Percentiles rank a stretch among this genome's conserved stretches.
Evolutionary conservation across 495 filamentous ascomycete genomes (phyloP).

Genomic region (Penicillium antarcticum): DNA sequence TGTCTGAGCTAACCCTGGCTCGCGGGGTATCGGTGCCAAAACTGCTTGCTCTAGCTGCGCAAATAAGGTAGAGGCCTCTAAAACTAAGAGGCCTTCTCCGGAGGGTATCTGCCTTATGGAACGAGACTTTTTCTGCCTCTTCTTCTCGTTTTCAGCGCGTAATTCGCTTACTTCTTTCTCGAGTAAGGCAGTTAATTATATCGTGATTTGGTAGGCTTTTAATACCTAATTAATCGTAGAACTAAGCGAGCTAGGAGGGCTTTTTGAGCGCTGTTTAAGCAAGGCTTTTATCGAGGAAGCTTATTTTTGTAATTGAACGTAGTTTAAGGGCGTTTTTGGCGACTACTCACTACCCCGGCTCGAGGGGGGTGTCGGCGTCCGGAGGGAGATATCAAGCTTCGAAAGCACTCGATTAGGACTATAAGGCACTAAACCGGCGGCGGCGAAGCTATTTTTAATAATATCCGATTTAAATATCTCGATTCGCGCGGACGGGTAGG

Average conservation of each 20-base stretch:
- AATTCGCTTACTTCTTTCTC: neutral
- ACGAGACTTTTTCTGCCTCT: neutral
- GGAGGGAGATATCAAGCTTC: slow-evolving; percentile 6
- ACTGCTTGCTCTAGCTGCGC: too few species aligned
- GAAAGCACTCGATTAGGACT: neutral
- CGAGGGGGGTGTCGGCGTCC: neutral
- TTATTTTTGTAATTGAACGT: neutral
- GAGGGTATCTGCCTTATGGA: neutral
- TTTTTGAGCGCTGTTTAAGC: neutral
- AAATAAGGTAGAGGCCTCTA: slow-evolving; percentile 1
- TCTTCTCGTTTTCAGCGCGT: neutral
- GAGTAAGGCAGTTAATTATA: neutral
- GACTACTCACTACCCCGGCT: neutral
- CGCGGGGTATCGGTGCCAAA: too few species aligned
- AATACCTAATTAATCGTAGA: neutral
- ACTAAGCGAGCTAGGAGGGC: neutral
- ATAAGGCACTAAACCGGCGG: slow-evolving; percentile 5
- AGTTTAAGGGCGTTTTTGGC: neutral
- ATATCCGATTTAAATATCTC: neutral
- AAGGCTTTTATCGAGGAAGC: slow-evolving; percentile 1
- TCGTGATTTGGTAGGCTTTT: neutral
- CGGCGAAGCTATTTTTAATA: neutral
- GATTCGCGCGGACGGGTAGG: neutral
- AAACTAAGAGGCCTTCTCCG: neutral
- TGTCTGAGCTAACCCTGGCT: too few species aligned